Conservation (phyloP, 176 grass and related monocot genomes). For the Miscanthus lutarioriparius region DNA sequence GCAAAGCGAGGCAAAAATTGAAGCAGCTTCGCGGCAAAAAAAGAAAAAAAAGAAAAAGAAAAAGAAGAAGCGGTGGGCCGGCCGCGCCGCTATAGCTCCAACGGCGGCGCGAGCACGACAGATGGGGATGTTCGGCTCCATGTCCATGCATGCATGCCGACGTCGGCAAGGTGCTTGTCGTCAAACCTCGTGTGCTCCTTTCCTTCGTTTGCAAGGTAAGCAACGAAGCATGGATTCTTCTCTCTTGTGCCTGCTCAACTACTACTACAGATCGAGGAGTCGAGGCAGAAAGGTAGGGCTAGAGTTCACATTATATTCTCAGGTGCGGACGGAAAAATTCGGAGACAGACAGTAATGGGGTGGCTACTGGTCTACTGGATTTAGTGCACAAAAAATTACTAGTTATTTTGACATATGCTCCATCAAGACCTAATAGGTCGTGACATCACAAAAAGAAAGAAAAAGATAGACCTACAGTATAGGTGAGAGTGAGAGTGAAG, state of each 20-base stretch:
- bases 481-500: background rate
- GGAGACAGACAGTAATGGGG: constrained; percentile 1
- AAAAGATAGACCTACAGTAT: background rate
- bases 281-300: background rate
- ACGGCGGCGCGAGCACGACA: background rate
- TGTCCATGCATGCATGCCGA: constrained; percentile 27
- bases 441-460: background rate
- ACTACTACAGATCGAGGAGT: background rate
- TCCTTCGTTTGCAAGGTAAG: constrained; percentile 41
- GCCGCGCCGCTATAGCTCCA: background rate
- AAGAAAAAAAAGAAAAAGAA: too few relatives aligned
- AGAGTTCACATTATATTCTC: background rate
- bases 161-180: constrained; percentile 20
- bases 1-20: background rate
- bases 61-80: too few relatives aligned
- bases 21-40: too few relatives aligned
- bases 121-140: background rate
- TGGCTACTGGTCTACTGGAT: background rate
- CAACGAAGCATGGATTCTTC: background rate
- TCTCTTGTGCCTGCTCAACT: background rate
- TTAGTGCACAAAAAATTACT: background rate
- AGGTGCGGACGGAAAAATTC: background rate
- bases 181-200: constrained; percentile 38
- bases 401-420: background rate
- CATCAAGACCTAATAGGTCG: background rate